These are phyloP conservation scores for Trichosanthes cucumerina DNA, from an alignment of 306 rosid species.

Conservation along the genomic window DNA sequence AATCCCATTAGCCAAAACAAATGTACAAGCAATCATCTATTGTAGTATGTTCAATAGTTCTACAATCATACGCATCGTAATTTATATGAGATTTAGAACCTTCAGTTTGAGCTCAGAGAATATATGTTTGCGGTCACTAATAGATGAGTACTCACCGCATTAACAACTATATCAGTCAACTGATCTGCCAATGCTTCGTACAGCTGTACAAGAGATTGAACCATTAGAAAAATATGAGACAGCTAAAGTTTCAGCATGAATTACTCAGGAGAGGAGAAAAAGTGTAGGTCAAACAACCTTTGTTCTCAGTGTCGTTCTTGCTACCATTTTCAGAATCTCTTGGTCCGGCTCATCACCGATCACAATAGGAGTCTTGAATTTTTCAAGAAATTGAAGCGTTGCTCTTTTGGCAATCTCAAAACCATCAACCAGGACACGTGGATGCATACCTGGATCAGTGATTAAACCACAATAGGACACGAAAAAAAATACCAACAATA, in stretches of 20 bases:
- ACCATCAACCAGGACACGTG: conserved; percentile 93
- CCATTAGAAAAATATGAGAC: not conserved
- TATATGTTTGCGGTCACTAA: not conserved
- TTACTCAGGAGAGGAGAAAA: not conserved
- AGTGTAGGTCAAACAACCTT: conserved; percentile 38
- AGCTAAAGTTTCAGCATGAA: not conserved
- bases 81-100: not conserved
- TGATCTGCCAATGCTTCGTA: conserved; percentile 88
- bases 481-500: not conserved
- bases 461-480: not conserved
- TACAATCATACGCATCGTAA: not conserved
- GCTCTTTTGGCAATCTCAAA: conserved; percentile 93
- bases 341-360: conserved; percentile 84
- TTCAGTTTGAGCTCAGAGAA: not conserved
- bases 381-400: conserved; percentile 81
- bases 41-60: not conserved
- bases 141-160: conserved; percentile 51
- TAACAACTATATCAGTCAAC: conserved; percentile 68
- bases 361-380: conserved; percentile 76
- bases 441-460: conserved; percentile 75
- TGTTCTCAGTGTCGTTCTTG: conserved; percentile 86
- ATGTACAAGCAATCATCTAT: not conserved
- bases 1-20: not conserved
- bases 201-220: conserved; percentile 39
- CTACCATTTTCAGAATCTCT: conserved; percentile 87